phyloP scores from a whole-genome alignment of 2,329 filamentous ascomycete species.

The Botrytis tulipae region DNA sequence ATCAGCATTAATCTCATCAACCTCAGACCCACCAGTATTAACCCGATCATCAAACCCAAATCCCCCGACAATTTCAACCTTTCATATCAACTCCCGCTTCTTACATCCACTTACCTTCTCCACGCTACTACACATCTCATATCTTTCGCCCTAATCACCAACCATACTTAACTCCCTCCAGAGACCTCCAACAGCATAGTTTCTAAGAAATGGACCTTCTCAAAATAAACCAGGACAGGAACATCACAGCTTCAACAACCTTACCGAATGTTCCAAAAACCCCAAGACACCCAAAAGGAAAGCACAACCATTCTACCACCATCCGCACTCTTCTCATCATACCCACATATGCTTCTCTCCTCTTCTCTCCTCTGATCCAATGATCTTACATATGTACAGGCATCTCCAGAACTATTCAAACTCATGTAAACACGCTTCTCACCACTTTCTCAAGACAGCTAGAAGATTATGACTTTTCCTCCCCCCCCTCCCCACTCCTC shows the following conservation, averaged over 20 bases:
- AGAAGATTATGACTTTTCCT: no score
- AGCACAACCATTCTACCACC: no score
- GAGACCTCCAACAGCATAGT: rapidly evolving
- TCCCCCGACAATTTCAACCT: background rate
- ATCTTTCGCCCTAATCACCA: background rate
- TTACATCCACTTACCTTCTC: no score
- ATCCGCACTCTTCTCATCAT: no score
- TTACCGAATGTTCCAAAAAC: background rate
- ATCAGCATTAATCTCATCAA: background rate
- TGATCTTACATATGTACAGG: no score
- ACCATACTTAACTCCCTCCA: background rate
- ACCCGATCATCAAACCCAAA: background rate
- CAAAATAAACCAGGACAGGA: rapidly evolving
- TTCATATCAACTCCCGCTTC: background rate
- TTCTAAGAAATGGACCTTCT: background rate
- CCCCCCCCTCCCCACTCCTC: no score
- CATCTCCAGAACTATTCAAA: no score
- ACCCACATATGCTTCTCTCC: no score
- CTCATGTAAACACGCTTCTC: no score
- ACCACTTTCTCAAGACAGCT: no score
- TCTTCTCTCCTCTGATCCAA: no score
- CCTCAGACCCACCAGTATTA: background rate
- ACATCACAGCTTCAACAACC: background rate
- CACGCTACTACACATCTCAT: background rate
- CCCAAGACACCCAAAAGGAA: background rate